Evolutionary conservation across 2,329 filamentous ascomycete genomes (phyloP), one percentile per base, ranked within the genome.

Genomic region (Pseudogymnoascus sp.): DNA sequence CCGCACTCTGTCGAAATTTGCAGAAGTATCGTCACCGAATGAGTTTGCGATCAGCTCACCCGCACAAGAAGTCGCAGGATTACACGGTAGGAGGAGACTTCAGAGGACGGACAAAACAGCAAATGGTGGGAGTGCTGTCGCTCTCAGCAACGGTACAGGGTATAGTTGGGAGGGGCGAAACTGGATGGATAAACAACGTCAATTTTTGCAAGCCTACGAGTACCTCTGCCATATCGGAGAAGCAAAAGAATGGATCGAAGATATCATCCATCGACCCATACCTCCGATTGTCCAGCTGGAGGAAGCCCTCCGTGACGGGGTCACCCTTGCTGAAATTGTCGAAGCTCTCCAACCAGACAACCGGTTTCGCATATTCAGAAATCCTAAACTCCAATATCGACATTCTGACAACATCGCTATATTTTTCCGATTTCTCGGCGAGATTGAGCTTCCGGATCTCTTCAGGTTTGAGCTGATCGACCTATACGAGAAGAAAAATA

Each of bases 171-270:
- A 90, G 65, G 86, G 87, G 18, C 84, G 89, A 58, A 96, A 93
- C 72, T 99, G 94, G 94, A 99, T 99, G 93, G 94, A 99, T 73
- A 94, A 96, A 72, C 93, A 99, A 72, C 85, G 94, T 25, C 93
- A 97, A 72, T 97, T 97, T 70, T 77, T 99, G 60, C 90, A 96
- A 74, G 94, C 94, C 6, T 99, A 99, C 71, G 94, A 99, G 73
- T 99, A 99, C 72, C 87, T 99, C 37, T 99, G 94, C 72, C 94
- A 99, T 71, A 97, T 99, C 66, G 94, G 94, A 72, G 94, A 99
- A 77, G 94, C 94, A 20, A 97, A 97, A 72, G 93, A 97, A 75
- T 99, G 94, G 94, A 96, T 99, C 66, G 94, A 99, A 71, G 86
- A 95, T 71, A 85, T 97, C 63, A 90, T 94, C 61, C 85, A 93